A percentile compares a stretch with the other conserved stretches of the same genome.
Evolutionary conservation across 257 asterid genomes (phyloP).

Genomic region (Fraxinus quadrangulata): DNA sequence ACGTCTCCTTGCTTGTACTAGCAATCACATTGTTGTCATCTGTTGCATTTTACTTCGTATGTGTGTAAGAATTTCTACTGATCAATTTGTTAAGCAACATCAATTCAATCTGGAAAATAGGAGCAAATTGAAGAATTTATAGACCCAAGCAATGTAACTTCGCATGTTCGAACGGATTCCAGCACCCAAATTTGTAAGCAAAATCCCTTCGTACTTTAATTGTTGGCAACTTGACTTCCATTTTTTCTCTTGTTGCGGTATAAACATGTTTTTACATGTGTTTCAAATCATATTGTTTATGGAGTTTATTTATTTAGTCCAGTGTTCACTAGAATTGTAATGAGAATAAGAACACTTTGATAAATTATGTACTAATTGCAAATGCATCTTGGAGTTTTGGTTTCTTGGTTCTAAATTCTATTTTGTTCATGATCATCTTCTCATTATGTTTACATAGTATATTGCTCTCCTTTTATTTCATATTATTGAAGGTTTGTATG

Average conservation of each 20-base stretch:
- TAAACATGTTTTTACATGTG: constrained; percentile 13
- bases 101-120: not conserved
- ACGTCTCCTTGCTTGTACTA: constrained; percentile 42
- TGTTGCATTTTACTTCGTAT: constrained; percentile 39
- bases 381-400: not conserved
- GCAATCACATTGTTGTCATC: constrained; percentile 43
- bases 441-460: not conserved
- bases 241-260: constrained; percentile 19
- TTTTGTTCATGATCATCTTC: not conserved
- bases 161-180: not conserved
- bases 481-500: too few species aligned
- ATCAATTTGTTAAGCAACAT: not conserved
- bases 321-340: constrained; percentile 26
- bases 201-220: constrained; percentile 12
- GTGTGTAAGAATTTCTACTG: constrained; percentile 34
- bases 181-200: constrained; percentile 23
- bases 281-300: constrained; percentile 26
- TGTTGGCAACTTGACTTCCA: constrained; percentile 15
- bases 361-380: constrained; percentile 23
- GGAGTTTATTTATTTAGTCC: constrained; percentile 16
- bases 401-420: not conserved
- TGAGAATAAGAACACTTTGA: constrained; percentile 24
- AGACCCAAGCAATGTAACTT: not conserved
- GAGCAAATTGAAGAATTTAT: constrained; percentile 16
- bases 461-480: too few species aligned